Base-by-base conservation (phyloP, 2,329 filamentous ascomycete genomes). In the Sarocladium brachiariae region DNA sequence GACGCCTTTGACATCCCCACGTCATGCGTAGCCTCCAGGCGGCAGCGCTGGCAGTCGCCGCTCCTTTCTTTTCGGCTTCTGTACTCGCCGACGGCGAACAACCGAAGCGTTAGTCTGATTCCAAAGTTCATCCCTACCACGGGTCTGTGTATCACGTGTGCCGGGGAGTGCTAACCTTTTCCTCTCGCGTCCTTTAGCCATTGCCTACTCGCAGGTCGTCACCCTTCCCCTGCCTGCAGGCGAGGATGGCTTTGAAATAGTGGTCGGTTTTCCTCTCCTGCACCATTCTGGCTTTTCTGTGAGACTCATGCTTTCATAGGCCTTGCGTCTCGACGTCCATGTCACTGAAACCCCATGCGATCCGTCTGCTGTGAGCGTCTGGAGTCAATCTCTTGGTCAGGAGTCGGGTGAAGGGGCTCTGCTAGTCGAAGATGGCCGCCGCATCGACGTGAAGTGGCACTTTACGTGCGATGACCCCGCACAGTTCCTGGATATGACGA, bases 291-390 rank as follows among this genome's bases (percentile, higher is more conserved):
- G 10, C 21, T 25, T 25, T 4, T 8, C 21, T 19, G 10, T 41
- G 13, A 45, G 5, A 8, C 43, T 33, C 43, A 47, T 31, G 2
- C 21, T 33, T 31, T 4, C 8, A 11, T 37, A 70, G 66, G 62
- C 63, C 37, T 63, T 78, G 46, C 65, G 66, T 41, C 58, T 79
- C 43, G 68, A 75, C 54, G 62, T 78, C 33, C 59, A 70, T 27
- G 69, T 73, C 52, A 72, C 74, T 9, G 62, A 63, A 9, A 60
- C 67, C n/a, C 64, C 70, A 23, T 79, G 76, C 56, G 74, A 70
- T 2, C 65, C 51, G 6, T 24, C 33, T 14, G 64, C 57, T 16
- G 18, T 50, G 4, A n/a, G 19, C 9, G 27, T 49, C 24, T 30
- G 21, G 48, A 10, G 19, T 49, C 13, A 43, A 31, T n/a, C 49